Evolutionary conservation across 371 early-diverging fungal genomes (phyloP).

Genomic region (Funneliformis caledonium): DNA sequence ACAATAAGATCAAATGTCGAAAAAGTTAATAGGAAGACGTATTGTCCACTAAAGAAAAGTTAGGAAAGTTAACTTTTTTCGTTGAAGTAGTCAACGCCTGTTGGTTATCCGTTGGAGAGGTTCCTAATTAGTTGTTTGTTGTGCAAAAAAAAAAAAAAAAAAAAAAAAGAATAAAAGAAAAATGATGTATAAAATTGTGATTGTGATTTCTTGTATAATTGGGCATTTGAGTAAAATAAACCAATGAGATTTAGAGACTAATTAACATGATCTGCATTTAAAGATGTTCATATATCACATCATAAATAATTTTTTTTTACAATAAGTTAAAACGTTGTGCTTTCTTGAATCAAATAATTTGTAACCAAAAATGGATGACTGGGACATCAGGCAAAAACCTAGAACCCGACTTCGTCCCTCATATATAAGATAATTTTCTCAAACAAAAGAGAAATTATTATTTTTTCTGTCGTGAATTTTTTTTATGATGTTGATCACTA

Average conservation of each 20-base stretch:
- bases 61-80: neutral
- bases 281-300: neutral
- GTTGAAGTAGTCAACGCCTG: neutral
- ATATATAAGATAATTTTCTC: too few relatives aligned
- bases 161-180: too few relatives aligned
- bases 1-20: neutral
- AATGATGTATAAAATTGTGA: neutral
- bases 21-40: neutral
- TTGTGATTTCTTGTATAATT: neutral
- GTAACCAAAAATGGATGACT: neutral
- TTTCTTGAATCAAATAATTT: too few relatives aligned
- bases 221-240: neutral
- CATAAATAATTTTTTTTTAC: neutral
- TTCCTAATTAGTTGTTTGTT: constrained; percentile 1
- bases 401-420: too few relatives aligned
- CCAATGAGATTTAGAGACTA: neutral
- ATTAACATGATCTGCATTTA: neutral
- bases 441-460: too few relatives aligned
- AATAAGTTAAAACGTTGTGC: neutral
- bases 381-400: neutral
- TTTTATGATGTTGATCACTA: too few relatives aligned
- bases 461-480: too few relatives aligned
- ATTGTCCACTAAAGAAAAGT: neutral
- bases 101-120: neutral
- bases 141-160: neutral